Evolutionary conservation across 495 filamentous ascomycete species (phyloP).

Genomic region (Penicillium atrosanguineum): DNA sequence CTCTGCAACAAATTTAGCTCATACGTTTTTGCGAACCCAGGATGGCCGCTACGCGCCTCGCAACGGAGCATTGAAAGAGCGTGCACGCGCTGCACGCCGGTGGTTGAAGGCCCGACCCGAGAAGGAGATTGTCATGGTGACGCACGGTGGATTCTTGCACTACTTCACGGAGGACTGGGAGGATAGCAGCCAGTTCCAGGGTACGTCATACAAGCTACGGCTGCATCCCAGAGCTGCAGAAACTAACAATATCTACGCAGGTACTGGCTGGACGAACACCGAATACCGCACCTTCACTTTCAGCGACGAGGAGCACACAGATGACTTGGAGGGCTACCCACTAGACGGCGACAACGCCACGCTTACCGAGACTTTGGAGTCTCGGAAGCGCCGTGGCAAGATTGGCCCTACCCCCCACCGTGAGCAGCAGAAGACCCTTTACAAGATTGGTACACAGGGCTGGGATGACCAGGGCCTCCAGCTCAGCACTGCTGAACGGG

Average conservation of each 20-base stretch:
- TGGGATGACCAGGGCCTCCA: constrained; percentile 47
- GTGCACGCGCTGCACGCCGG: constrained; percentile 63
- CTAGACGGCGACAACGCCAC: constrained; percentile 57
- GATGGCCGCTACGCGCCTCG: constrained; percentile 56
- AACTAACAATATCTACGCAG: constrained; percentile 25
- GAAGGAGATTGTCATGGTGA: constrained; percentile 68
- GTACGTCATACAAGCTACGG: constrained; percentile 30
- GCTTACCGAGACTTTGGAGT: constrained; percentile 61
- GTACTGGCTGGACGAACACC: constrained; percentile 83
- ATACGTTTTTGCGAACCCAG: constrained; percentile 6
- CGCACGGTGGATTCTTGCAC: constrained; percentile 69
- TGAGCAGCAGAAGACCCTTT: constrained; percentile 37
- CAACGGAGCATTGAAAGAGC: constrained; percentile 53
- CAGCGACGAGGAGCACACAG: constrained; percentile 38
- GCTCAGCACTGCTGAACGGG: constrained; percentile 40
- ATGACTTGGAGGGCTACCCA: constrained; percentile 37
- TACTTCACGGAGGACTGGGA: constrained; percentile 85
- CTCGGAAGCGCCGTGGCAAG: constrained; percentile 55
- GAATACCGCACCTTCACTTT: constrained; percentile 79
- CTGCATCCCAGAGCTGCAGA: not conserved
- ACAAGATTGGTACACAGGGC: constrained; percentile 39
- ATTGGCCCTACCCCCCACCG: constrained; percentile 32
- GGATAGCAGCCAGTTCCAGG: constrained; percentile 53
- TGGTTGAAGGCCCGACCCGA: constrained; percentile 60
- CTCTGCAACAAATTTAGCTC: not conserved